phyloP scores from a whole-genome alignment of 495 filamentous ascomycete genomes.

The Aspergillus sclerotioniger region DNA sequence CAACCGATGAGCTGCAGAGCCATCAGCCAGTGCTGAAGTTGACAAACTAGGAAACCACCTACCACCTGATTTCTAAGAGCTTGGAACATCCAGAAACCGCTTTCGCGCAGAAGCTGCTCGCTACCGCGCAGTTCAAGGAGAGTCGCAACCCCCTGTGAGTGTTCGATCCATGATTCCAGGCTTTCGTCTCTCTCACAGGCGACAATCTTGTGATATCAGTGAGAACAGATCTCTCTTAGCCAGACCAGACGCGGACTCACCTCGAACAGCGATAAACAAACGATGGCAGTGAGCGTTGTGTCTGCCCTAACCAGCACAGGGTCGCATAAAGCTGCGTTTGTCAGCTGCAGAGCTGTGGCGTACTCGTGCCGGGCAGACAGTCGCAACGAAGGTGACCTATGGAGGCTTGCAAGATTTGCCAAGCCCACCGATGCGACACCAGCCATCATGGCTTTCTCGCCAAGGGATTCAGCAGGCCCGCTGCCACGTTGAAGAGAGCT shows the following conservation, averaged over 20 bases:
- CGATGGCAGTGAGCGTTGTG: constrained; percentile 3
- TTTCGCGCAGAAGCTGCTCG: constrained; percentile 3
- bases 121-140: not conserved
- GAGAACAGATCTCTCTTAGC: not conserved
- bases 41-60: not conserved
- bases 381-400: not conserved
- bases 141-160: not conserved
- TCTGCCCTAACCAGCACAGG: not conserved
- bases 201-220: not conserved
- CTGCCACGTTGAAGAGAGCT: not conserved
- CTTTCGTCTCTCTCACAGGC: not conserved
- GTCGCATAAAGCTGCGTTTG: not conserved
- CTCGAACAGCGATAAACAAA: not conserved
- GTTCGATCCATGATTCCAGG: not conserved
- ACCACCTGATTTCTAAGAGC: constrained; percentile 3
- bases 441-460: constrained; percentile 2
- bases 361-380: not conserved
- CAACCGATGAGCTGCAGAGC: not conserved
- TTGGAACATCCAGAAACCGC: not conserved
- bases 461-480: not conserved
- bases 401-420: not conserved
- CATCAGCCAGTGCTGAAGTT: not conserved
- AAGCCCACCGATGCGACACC: constrained; percentile 1
- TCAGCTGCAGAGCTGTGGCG: constrained; percentile 2
- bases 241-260: not conserved